phyloP scores from a whole-genome alignment of 805 yeast species.

The Lachancea dasiensis region DNA sequence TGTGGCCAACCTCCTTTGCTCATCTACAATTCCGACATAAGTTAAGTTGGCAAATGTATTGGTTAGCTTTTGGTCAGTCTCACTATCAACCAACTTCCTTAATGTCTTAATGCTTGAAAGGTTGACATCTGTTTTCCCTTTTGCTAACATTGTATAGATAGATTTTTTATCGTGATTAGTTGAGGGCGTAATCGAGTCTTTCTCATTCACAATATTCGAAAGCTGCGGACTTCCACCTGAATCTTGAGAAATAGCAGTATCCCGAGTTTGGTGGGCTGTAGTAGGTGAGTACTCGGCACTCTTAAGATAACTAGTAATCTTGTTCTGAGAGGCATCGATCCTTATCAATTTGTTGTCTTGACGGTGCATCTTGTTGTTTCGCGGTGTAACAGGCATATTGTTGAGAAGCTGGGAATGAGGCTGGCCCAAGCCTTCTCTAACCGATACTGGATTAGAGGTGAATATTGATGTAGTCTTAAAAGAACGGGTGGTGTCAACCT shows the following conservation, averaged over 20 bases:
- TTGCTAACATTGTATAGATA: constrained; percentile 17
- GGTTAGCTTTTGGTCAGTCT: constrained; percentile 50
- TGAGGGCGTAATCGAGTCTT: not conserved
- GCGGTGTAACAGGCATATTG: constrained; percentile 6
- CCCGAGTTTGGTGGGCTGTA: not conserved
- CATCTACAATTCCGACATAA: constrained; percentile 80
- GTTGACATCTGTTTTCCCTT: constrained; percentile 38
- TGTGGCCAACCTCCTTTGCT: constrained; percentile 62
- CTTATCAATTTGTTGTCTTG: constrained; percentile 32
- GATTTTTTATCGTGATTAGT: not conserved
- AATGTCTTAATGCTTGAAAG: constrained; percentile 57
- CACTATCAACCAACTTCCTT: constrained; percentile 42
- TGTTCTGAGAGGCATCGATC: constrained; percentile 31
- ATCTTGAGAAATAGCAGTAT: not conserved
- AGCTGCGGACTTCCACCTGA: not conserved
- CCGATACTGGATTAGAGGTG: constrained; percentile 6
- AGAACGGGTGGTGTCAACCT: constrained; percentile 60
- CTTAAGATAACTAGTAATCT: constrained; percentile 26
- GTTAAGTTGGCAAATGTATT: constrained; percentile 62
- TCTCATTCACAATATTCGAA: not conserved
- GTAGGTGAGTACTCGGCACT: constrained; percentile 4
- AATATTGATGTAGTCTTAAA: constrained; percentile 57
- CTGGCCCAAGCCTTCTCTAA: constrained; percentile 3
- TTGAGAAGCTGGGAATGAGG: constrained; percentile 5
- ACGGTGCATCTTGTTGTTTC: constrained; percentile 18